Evolutionary conservation across 768 basidiomycete genomes (phyloP).

Genomic region (Macrolepiota fuliginosa): DNA sequence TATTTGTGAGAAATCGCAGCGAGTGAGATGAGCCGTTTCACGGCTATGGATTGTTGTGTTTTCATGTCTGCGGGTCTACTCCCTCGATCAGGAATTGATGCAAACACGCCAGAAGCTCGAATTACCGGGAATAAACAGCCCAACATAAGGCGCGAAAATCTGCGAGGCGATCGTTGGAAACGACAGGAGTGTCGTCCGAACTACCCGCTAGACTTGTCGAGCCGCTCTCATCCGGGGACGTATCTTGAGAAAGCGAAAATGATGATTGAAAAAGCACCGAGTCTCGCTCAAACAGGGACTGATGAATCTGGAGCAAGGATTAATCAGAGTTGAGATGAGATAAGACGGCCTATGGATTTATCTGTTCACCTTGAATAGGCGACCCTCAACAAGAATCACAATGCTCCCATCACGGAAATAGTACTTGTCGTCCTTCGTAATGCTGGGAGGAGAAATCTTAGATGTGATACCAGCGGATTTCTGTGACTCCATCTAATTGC

Average conservation of each 20-base stretch:
- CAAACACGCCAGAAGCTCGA: background rate
- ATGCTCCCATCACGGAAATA: background rate
- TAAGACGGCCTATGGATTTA: background rate
- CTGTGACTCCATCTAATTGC: too few species aligned
- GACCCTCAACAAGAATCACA: background rate
- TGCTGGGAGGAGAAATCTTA: too few species aligned
- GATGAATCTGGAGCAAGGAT: background rate
- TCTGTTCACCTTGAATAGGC: background rate
- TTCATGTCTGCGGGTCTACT: background rate
- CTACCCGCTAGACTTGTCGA: background rate
- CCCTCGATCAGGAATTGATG: background rate
- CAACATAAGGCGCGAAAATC: background rate
- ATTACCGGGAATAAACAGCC: background rate
- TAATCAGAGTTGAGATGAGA: too few species aligned
- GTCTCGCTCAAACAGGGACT: background rate
- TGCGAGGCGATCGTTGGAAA: background rate
- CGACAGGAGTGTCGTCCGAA: background rate
- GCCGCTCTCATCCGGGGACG: background rate
- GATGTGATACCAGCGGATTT: too few species aligned
- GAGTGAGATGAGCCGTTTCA: too few species aligned
- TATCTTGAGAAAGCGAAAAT: background rate
- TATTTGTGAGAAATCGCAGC: too few species aligned
- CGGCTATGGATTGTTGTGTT: background rate
- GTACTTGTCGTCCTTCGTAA: background rate
- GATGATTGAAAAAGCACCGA: background rate